phyloP scores from a whole-genome alignment of 352 stramenopile species.

The Globisporangium takayamanum region DNA sequence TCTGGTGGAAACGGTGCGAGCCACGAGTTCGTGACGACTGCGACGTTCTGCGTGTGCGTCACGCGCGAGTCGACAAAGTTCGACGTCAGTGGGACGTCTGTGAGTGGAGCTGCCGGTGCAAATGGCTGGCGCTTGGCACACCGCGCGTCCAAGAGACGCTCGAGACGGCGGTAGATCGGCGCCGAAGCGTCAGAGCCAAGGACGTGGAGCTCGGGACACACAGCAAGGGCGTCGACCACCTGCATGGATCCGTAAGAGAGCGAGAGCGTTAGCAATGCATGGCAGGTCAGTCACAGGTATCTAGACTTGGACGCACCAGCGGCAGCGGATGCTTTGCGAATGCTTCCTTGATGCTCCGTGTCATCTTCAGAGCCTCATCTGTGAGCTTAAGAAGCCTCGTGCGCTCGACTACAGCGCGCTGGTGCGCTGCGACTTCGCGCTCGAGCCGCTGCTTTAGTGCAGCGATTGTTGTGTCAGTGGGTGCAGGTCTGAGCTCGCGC shows the following conservation, averaged over 20 bases:
- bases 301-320: background rate
- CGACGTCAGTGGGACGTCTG: background rate
- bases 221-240: background rate
- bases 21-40: slow-evolving; percentile 1
- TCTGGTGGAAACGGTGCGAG: slow-evolving; percentile 1
- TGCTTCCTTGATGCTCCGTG: background rate
- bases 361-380: background rate
- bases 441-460: slow-evolving; percentile 10
- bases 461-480: background rate
- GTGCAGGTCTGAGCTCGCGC: background rate
- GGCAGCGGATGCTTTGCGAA: slow-evolving; percentile 7
- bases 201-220: slow-evolving; percentile 1
- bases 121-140: background rate
- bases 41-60: background rate
- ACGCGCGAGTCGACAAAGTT: background rate
- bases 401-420: slow-evolving; percentile 13
- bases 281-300: background rate
- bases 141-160: slow-evolving; percentile 2
- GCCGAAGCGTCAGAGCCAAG: background rate
- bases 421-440: slow-evolving; percentile 5
- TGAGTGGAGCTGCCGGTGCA: background rate
- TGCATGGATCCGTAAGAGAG: background rate
- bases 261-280: background rate
- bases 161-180: background rate
- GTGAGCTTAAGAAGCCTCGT: slow-evolving; percentile 9